A percentile compares a stretch with the other conserved stretches of the same genome.
Evolutionary conservation across 2,329 filamentous ascomycete genomes (phyloP).

Genomic region (Cordyceps javanica): DNA sequence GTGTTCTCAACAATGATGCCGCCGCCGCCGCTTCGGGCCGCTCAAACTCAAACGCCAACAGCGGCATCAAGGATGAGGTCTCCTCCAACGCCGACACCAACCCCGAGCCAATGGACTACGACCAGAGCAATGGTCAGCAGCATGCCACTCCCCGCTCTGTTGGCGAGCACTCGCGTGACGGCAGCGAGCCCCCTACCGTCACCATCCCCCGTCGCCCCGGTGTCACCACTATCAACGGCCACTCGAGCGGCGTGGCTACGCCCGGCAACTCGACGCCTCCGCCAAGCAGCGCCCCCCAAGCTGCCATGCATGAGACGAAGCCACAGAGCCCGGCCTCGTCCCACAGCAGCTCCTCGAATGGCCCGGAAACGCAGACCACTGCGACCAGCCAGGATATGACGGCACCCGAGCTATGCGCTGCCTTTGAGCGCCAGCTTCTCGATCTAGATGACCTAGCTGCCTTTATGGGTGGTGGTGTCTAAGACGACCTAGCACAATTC

Average conservation of each 20-base stretch:
- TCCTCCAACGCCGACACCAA: slow-evolving; percentile 50
- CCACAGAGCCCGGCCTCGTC: slow-evolving; percentile 26
- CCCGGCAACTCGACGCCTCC: slow-evolving; percentile 12
- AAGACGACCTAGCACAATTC: neutral
- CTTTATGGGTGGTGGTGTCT: slow-evolving; percentile 58
- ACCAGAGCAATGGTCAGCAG: slow-evolving; percentile 32
- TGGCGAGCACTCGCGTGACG: slow-evolving; percentile 38
- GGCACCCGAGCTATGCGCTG: slow-evolving; percentile 49
- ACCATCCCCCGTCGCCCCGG: slow-evolving; percentile 44
- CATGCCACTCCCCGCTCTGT: slow-evolving; percentile 28
- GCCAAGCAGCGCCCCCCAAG: slow-evolving; percentile 14
- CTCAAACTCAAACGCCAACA: slow-evolving; percentile 28
- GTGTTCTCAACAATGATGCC: slow-evolving; percentile 51
- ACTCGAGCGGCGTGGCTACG: slow-evolving; percentile 37
- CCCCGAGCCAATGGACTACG: slow-evolving; percentile 52
- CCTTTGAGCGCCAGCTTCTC: slow-evolving; percentile 54
- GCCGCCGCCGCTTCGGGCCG: slow-evolving; percentile 25
- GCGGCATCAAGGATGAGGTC: slow-evolving; percentile 46
- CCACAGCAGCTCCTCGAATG: slow-evolving; percentile 26
- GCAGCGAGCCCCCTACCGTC: slow-evolving; percentile 43
- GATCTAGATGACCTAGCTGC: slow-evolving; percentile 56
- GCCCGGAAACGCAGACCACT: slow-evolving; percentile 27
- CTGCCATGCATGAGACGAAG: slow-evolving; percentile 29
- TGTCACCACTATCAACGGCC: slow-evolving; percentile 54
- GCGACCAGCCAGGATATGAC: slow-evolving; percentile 48